phyloP scores from a whole-genome alignment of 805 yeast species.

The Kregervanrija delftensis region DNA sequence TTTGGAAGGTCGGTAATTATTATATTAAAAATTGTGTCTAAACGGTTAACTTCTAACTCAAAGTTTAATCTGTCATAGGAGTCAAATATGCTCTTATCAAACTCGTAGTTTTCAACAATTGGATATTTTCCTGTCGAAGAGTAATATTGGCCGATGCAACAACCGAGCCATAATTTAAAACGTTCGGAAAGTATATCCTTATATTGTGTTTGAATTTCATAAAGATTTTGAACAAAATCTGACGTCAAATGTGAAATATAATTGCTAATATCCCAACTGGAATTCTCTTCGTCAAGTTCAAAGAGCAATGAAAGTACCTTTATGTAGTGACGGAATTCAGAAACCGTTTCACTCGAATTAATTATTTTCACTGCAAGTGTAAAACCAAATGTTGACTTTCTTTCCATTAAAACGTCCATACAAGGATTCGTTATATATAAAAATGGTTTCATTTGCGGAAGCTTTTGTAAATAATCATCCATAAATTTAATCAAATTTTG shows the following conservation, averaged over 20 bases:
- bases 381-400: not conserved
- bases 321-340: no score
- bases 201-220: slow-evolving; percentile 11
- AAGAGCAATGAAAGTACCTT: no score
- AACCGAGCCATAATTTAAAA: slow-evolving; percentile 27
- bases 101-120: slow-evolving; percentile 13
- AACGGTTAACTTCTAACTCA: slow-evolving; percentile 12
- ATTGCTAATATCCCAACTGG: no score
- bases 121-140: slow-evolving; percentile 19
- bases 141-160: slow-evolving; percentile 25
- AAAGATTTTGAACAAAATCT: slow-evolving; percentile 14
- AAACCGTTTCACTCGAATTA: not conserved
- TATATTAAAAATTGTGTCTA: slow-evolving; percentile 25
- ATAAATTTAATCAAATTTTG: not conserved
- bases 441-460: not conserved
- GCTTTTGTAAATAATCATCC: not conserved
- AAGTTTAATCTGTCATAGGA: slow-evolving; percentile 12
- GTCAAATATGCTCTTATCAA: slow-evolving; percentile 9
- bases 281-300: no score
- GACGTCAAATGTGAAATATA: not conserved
- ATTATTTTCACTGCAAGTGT: not conserved
- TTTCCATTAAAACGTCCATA: not conserved
- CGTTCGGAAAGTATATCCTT: slow-evolving; percentile 4
- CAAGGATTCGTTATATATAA: slow-evolving; percentile 1
- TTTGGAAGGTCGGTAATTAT: slow-evolving; percentile 17